These are phyloP conservation scores for Chenopodium album DNA, from an alignment of 148 eudicot genomes.

Conservation along the genomic window DNA sequence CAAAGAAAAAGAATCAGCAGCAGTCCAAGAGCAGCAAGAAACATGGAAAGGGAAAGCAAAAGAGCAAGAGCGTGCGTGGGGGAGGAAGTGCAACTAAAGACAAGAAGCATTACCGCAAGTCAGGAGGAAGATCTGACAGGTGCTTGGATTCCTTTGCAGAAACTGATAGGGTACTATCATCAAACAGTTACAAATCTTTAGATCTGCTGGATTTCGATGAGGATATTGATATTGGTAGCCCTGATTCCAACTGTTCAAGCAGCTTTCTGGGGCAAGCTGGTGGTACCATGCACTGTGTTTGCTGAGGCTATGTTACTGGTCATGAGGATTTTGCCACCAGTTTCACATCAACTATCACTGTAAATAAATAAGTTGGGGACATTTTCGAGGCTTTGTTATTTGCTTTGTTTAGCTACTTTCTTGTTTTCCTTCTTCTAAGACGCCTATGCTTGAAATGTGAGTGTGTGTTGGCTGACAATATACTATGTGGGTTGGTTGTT, in stretches of 20 bases:
- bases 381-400: background rate
- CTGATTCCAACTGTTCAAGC: slow-evolving; percentile 57
- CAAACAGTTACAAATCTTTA: slow-evolving; percentile 29
- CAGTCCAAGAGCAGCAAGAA: slow-evolving; percentile 53
- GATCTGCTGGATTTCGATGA: slow-evolving; percentile 43
- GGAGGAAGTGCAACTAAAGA: slow-evolving; percentile 49
- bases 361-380: slow-evolving; percentile 26
- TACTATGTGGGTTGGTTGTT: background rate
- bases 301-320: slow-evolving; percentile 51
- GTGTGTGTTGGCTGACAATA: background rate
- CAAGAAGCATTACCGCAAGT: slow-evolving; percentile 61
- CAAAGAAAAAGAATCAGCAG: slow-evolving; percentile 43
- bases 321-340: slow-evolving; percentile 2
- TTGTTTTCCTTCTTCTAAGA: background rate
- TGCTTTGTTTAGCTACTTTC: slow-evolving; percentile 5
- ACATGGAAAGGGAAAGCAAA: slow-evolving; percentile 66
- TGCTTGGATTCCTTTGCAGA: slow-evolving; percentile 32
- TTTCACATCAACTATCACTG: slow-evolving; percentile 10
- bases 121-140: slow-evolving; percentile 35
- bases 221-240: slow-evolving; percentile 39
- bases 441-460: background rate
- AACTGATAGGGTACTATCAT: slow-evolving; percentile 18
- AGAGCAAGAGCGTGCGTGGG: slow-evolving; percentile 51
- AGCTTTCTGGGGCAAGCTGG: slow-evolving; percentile 57
- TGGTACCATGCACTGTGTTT: slow-evolving; percentile 49